Base-by-base conservation (phyloP, 73 alveolate species). In the Paraurostyla sp. region DNA sequence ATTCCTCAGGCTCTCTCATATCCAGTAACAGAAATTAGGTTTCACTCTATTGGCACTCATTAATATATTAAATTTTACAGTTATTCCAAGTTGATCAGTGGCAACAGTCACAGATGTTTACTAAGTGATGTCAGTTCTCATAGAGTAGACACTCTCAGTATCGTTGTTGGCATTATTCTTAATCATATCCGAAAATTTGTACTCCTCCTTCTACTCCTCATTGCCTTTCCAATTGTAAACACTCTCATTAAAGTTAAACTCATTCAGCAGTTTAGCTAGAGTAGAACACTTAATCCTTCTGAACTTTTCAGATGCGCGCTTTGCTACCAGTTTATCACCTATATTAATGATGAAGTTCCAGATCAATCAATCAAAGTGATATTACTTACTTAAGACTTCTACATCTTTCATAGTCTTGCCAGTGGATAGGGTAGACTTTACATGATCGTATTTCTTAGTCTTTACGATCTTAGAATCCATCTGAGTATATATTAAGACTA, bases 401-500 rank as follows among this genome's bases (percentile, higher is more conserved):
- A 93, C 97, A 62, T 97, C 96, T 36, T 96, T 94, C 50, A 95
- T 94, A 0, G 99, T 97, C 84, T 93, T 92, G 20, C 99, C 99
- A 29, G 99, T 94, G 63, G 94, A 93, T 38, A 97, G 52, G 51
- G 94, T 91, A 76, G 95, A 68, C 65, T 92, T 48, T n/a, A 98
- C 96, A 69, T 95, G 88, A 51, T 93, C 95, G 81, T 97, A 98
- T 95, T 98, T 98, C 41, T 94, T 93, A 45, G 92, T 95, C 76
- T 85, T 93, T 43, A 95, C 96, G 20, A 95, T 94, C 73, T 98
- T 97, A 59, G 88, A 96, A 35, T 97, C 99, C 71, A 95, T 22
- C 86, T 73, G 46, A 18, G 23, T 2, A 46, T 25, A 43, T 73
- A 9, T 2, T 45, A 45, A 46, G 4, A 15, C 0, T 45, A 11